Base-by-base conservation (phyloP, 805 yeast species). In the Monosporozyma aerobia region DNA sequence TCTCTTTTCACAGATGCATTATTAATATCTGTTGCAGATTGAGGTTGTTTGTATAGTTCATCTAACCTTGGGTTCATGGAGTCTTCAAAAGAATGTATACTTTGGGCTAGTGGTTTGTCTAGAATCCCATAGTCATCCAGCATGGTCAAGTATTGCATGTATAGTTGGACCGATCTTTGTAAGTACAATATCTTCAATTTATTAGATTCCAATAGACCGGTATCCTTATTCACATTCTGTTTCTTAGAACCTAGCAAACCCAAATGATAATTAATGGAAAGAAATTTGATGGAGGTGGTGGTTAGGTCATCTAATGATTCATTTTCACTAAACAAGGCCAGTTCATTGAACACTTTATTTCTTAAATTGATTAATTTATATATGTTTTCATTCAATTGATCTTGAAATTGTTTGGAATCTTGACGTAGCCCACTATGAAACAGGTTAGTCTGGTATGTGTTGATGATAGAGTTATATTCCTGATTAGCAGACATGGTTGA, bases 301-400 rank as follows among this genome's bases (percentile, higher is more conserved):
- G 77, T 73, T 10, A 90, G 61, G 59, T 90, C 97, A 0, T 81
- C 86, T 2, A 86, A 53, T 0, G 75, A 62, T 63, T 90, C 97
- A 64, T 88, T 88, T 11, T 70, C 68, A 59, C 92, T 85, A 69
- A 87, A 89, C 25, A 89, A 64, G 2, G 81, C 73, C 16, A 82
- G 67, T n/a, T 70, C 68, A 11, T 73, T 69, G 40, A 56, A 57
- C 0, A 83, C 72, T 11, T 72, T 63, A 1, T 58, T 55, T 55
- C 77, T 73, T 35, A 85, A 64, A n/a, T 70, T 59, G n/a, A 72
- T 58, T 59, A 82, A 72, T 49, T 72, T 69, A 27, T 71, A 68
- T 23, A 81, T 71, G 4, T 73, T 58, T 1, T 56, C 54, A 1
- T 59, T 55, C n/a, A 82, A 59, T 29, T 61, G 44, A 1, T 55